Conservation (phyloP, 148 eudicot species). For the Salicornia ramosissima region DNA sequence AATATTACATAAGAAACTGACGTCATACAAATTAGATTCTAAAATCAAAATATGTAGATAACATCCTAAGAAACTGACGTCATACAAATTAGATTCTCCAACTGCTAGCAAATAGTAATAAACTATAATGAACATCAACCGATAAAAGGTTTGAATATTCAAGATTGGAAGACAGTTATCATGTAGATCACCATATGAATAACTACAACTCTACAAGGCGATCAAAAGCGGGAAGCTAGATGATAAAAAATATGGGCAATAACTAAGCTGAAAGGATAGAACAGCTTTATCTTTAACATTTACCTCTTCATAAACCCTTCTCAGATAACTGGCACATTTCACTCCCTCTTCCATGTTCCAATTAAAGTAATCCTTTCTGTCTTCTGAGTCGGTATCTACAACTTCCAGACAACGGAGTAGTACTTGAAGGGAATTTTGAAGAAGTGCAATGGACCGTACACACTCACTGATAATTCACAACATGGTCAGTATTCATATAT, state of each 20-base stretch:
- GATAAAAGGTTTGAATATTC: not conserved
- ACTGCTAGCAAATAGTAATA: not conserved
- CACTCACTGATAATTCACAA: conserved; percentile 45
- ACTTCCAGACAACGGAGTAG: conserved; percentile 79
- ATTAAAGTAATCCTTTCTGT: conserved; percentile 33
- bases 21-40: not conserved
- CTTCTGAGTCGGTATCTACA: conserved; percentile 36
- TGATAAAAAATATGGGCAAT: not conserved
- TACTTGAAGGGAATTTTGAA: conserved; percentile 65
- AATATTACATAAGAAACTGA: not conserved
- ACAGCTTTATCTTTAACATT: conserved; percentile 14
- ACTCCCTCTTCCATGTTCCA: conserved; percentile 68
- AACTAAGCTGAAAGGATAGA: not conserved
- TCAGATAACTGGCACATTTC: conserved; percentile 68
- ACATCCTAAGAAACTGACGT: not conserved
- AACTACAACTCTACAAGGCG: not conserved
- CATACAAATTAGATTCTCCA: not conserved
- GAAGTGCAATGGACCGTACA: conserved; percentile 49
- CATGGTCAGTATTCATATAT: conserved; percentile 10
- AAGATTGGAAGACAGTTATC: too few species aligned
- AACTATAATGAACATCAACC: not conserved
- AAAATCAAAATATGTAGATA: not conserved
- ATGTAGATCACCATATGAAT: not conserved
- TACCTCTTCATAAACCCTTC: conserved; percentile 95
- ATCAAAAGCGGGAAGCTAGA: not conserved